A percentile compares a stretch with the other conserved stretches of the same genome.
phyloP scores from a whole-genome alignment of 2,329 filamentous ascomycete genomes.

The Colletotrichum caudatum region DNA sequence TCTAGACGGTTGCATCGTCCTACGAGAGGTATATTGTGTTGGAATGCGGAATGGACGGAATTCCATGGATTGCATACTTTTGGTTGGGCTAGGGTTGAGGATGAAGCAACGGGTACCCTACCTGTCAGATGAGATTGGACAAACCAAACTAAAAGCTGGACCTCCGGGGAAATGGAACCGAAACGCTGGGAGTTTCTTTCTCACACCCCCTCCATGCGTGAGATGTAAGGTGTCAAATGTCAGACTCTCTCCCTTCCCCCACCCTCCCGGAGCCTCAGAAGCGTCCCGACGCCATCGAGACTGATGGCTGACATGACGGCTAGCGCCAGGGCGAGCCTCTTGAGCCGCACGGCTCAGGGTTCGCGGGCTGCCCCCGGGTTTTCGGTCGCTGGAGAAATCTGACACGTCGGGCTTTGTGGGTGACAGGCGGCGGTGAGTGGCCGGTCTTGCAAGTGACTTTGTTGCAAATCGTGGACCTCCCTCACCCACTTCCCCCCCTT shows the following conservation, averaged over 20 bases:
- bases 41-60: constrained; percentile 6
- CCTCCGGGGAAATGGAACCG: background rate
- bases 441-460: constrained; percentile 1
- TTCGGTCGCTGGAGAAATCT: background rate
- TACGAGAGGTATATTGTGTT: background rate
- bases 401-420: background rate
- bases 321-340: constrained; percentile 16
- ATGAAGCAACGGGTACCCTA: constrained; percentile 1
- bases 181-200: background rate
- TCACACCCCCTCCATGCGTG: background rate
- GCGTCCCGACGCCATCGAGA: background rate
- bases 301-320: constrained; percentile 1
- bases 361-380: background rate
- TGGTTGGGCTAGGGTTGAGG: background rate
- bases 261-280: background rate
- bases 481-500: too few species aligned
- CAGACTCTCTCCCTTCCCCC: background rate
- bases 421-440: background rate
- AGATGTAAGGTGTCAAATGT: background rate
- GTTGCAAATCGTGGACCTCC: background rate
- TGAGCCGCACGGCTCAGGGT: constrained; percentile 15
- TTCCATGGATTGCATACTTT: background rate
- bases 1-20: background rate
- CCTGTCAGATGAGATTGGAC: background rate
- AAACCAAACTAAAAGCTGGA: background rate